Base-by-base conservation (phyloP, 768 basidiomycete genomes). In the Fibroporia radiculosa region DNA sequence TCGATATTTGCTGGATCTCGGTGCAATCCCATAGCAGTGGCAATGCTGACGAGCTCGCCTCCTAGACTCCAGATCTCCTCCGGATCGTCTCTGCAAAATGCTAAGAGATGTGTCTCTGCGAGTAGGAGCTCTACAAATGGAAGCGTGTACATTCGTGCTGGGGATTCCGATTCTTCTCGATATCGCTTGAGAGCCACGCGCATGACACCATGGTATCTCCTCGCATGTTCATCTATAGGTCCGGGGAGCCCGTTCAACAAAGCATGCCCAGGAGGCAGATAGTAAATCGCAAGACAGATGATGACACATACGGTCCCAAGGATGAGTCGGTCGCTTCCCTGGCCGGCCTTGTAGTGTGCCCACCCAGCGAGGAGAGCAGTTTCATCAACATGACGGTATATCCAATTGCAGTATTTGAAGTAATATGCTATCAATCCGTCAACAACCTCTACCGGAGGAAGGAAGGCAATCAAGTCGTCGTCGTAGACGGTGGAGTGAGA, bases 391-490 rank as follows among this genome's bases (percentile, higher is more conserved):
- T 86, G 81, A 31, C 84, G 79, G 62, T 88, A 86, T 42, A 89
- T 78, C 87, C 87, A 91, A 62, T 84, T 88, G 72, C 85, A 87
- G 57, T 84, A 85, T 53, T 86, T 83, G 55, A 89, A 89, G 62
- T 91, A 90, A 64, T 80, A 82, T 38, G 65, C 64, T 57, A 91
- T 71, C 42, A 91, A 77, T 14, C 72, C 75, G 56, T 90, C 87
- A 54, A 89, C 80, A 41, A 80, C 67, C 36, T 82, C 74, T 42
- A 82, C 62, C 16, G 74, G 66, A 2, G 87, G 87, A 2, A 91
- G 73, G 45, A 74, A 62, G 3, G 71, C 67, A 49, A 87, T 73
- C 7, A 91, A 71, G 60, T 90, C 87, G 35, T 76, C 72, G 65
- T 90, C 87, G 54, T 84, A 81, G 76, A 46, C 48, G 18, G 46